Evolutionary conservation across 192 early-diverging fungal species (phyloP).

Genomic region (Spizellomyces punctatus): DNA sequence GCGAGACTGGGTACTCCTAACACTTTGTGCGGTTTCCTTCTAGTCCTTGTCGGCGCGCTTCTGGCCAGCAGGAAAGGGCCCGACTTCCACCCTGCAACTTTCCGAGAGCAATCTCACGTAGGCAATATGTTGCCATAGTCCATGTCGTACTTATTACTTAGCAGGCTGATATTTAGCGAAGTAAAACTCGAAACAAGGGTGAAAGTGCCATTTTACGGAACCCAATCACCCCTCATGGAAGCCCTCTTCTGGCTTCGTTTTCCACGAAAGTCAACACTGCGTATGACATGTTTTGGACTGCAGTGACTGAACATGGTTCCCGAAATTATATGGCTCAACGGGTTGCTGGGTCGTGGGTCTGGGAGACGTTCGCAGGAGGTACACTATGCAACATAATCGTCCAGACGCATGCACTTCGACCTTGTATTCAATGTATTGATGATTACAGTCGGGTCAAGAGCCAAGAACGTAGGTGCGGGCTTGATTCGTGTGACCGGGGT

Average conservation of each 20-base stretch:
- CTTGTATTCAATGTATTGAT: conserved; percentile 4
- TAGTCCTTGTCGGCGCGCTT: conserved; percentile 1
- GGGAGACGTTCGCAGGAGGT: conserved; percentile 33
- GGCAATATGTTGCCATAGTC: background rate
- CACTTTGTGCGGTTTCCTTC: background rate
- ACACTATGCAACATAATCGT: background rate
- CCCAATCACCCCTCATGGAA: conserved; percentile 24
- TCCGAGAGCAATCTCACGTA: conserved; percentile 35
- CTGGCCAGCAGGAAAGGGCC: conserved; percentile 20
- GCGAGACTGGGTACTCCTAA: background rate
- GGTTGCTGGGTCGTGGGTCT: conserved; percentile 33
- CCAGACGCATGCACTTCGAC: background rate
- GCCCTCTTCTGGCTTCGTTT: conserved; percentile 8
- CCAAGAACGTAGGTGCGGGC: conserved; percentile 45
- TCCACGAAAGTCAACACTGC: conserved; percentile 20
- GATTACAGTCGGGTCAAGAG: conserved; percentile 35
- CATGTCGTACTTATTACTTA: background rate
- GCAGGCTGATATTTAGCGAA: background rate
- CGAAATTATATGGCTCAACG: conserved; percentile 41
- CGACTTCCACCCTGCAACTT: conserved; percentile 34
- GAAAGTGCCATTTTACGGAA: conserved; percentile 41
- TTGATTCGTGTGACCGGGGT: conserved; percentile 27
- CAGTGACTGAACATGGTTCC: conserved; percentile 26
- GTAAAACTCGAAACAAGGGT: conserved; percentile 33
- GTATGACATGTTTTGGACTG: conserved; percentile 47